phyloP scores from a whole-genome alignment of 2,329 filamentous ascomycete genomes.

The Microdochium nivale region DNA sequence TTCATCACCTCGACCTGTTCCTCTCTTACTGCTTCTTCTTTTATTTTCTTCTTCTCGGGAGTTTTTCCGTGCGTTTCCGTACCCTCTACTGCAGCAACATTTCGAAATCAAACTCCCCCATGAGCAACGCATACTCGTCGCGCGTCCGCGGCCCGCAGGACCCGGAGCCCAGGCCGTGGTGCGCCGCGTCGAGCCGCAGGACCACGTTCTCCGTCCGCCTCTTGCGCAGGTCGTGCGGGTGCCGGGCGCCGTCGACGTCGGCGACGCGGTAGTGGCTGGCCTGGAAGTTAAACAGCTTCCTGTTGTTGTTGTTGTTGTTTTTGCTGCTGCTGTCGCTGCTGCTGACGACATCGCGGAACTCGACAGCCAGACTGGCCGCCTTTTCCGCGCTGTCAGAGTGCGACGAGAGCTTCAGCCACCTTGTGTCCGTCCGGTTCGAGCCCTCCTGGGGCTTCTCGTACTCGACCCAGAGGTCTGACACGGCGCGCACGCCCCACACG shows the following conservation, averaged over 20 bases:
- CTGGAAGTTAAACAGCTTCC: slow-evolving; percentile 42
- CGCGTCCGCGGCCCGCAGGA: background rate
- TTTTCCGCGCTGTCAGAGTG: slow-evolving; percentile 10
- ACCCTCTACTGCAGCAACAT: background rate
- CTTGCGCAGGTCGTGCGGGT: background rate
- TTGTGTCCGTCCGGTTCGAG: slow-evolving; percentile 54
- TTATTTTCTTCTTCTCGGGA: too few relatives aligned
- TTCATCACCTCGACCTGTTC: too few relatives aligned
- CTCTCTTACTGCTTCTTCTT: too few relatives aligned
- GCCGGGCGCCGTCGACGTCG: background rate
- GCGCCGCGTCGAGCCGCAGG: background rate
- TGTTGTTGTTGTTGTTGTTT: slow-evolving; percentile 20
- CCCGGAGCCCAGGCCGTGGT: slow-evolving; percentile 1
- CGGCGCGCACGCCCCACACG: slow-evolving; percentile 28
- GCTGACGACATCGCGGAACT: slow-evolving; percentile 12
- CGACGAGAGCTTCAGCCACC: slow-evolving; percentile 42
- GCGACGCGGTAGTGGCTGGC: slow-evolving; percentile 28
- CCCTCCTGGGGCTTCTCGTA: slow-evolving; percentile 64
- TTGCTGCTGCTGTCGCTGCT: slow-evolving; percentile 16
- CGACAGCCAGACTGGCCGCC: slow-evolving; percentile 12
- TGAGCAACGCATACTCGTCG: background rate
- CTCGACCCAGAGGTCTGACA: slow-evolving; percentile 47
- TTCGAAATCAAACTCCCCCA: background rate
- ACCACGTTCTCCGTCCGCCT: background rate
- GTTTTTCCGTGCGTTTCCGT: too few relatives aligned